Evolutionary conservation across 140 eudicot genomes (phyloP), one percentile per base, ranked within the genome.

Genomic region (Cichorium intybus): DNA sequence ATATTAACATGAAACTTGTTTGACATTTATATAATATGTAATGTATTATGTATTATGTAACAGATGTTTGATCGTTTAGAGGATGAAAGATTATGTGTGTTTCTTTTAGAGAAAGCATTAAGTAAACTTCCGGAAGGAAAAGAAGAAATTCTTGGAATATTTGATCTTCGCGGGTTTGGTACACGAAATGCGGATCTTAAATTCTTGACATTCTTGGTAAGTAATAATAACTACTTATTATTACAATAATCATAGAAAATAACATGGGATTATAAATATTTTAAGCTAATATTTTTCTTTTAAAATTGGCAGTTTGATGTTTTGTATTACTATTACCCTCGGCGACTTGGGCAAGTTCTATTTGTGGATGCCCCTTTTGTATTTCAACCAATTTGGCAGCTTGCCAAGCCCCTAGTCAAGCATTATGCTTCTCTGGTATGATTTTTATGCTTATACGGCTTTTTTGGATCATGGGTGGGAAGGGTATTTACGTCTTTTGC

Each of bases 321-420:
- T 16, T 68, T 93, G 56, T 89, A 88, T 81, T 76, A 72, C 64
- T 88, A 93, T 78, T 93, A 93, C 64, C 99, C 99, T 17, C 82
- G 76, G 76, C 78, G 97, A 56, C 27, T 93, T 85, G 89, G 94
- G 56, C 82, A 85, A 77, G 90, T 86, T 68, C 81, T 93, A 5
- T 88, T 93, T 55, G 97, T 93, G 24, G 99, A 93, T 50, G 97
- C 99, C 66, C 99, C 99, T 4, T 93, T 86, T 68, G 69, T 89
- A 46, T 93, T 93, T 68, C 82, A 82, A 84, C 97, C 97, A 53
- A 56, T 93, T 24, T 93, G 99, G 99, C 88, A 81, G 80, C 77
- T 93, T 3, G 80, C 82, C 57, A 93, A 89, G 81, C 99, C 99
- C 61, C 20, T 93, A 71, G 49, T 89, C 54, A 85, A 84, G 73